Percentiles rank a stretch among this genome's conserved stretches.
phyloP scores from a whole-genome alignment of 2,329 filamentous ascomycete genomes.

The Fusarium keratoplasticum region DNA sequence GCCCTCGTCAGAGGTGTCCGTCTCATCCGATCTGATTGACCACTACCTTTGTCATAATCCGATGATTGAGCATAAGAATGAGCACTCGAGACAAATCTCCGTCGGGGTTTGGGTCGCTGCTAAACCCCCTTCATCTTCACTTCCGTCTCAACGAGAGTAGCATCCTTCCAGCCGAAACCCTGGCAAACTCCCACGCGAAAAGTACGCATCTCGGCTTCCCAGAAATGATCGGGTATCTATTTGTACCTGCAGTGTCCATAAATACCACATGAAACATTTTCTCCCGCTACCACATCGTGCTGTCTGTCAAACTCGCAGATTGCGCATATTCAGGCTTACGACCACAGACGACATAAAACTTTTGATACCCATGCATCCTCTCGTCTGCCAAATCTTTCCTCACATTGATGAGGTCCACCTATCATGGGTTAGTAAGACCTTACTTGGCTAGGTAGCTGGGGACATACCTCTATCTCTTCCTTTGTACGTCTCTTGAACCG shows the following conservation, averaged over 20 bases:
- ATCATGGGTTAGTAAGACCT: neutral
- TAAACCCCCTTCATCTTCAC: neutral
- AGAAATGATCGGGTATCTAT: neutral
- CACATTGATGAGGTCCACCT: neutral
- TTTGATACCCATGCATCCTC: neutral
- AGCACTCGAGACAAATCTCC: neutral
- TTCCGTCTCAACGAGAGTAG: neutral
- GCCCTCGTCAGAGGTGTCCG: neutral
- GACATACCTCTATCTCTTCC: conserved; percentile 7
- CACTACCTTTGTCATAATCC: neutral
- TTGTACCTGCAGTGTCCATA: neutral
- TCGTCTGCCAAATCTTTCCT: neutral
- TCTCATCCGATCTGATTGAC: neutral
- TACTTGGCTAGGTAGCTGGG: neutral
- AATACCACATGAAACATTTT: neutral
- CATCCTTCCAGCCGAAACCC: neutral
- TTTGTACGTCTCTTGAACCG: neutral
- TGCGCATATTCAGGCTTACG: neutral
- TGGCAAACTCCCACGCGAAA: neutral
- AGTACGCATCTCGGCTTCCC: neutral
- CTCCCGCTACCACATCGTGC: neutral
- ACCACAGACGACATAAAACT: conserved; percentile 5
- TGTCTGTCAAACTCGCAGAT: neutral
- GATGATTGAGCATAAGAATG: neutral
- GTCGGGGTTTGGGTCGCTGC: neutral